Evolutionary conservation across 495 filamentous ascomycete genomes (phyloP).

Genomic region (Bathelium albidoporum): DNA sequence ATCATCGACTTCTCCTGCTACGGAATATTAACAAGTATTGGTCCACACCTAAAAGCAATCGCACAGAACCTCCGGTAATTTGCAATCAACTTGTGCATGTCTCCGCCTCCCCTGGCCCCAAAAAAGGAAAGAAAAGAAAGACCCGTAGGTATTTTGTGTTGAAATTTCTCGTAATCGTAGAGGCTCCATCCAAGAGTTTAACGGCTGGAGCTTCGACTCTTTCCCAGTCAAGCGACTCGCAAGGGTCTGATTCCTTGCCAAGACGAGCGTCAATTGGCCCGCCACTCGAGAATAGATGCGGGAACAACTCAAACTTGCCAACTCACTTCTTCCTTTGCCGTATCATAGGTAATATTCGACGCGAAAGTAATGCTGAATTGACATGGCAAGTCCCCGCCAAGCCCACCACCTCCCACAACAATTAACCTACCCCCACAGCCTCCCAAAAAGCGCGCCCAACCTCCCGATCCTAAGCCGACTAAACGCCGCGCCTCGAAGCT

Average conservation of each 20-base stretch:
- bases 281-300: no score
- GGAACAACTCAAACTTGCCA: not conserved
- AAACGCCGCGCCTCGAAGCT: conserved; percentile 64
- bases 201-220: not conserved
- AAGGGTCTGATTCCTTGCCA: not conserved
- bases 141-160: not conserved
- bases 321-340: not conserved
- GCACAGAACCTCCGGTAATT: not conserved
- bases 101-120: no score
- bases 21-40: not conserved
- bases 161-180: not conserved
- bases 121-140: no score
- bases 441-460: not conserved
- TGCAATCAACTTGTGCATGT: not conserved
- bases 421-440: not conserved
- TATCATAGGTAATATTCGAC: not conserved
- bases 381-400: not conserved
- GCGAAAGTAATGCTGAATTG: not conserved
- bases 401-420: not conserved
- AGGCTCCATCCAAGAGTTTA: not conserved
- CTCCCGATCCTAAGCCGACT: conserved; percentile 5
- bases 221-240: not conserved
- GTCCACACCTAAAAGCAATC: not conserved
- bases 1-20: not conserved
- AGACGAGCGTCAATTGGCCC: no score